phyloP scores from a whole-genome alignment of 176 grass and related monocot species.

The Hordeum marinum region DNA sequence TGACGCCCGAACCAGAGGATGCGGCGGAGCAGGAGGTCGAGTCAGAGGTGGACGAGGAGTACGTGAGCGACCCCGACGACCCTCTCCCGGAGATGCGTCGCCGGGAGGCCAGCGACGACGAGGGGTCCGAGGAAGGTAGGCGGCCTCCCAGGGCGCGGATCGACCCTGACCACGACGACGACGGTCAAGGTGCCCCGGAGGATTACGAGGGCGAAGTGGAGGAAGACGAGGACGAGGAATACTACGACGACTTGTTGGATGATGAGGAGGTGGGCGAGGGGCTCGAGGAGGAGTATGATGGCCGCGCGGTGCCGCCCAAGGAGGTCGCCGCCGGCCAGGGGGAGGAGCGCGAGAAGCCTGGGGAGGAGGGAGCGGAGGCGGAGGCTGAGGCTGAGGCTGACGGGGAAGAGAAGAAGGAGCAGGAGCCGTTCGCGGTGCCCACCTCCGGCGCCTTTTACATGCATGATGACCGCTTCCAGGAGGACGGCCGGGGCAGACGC shows the following conservation, averaged over 20 bases:
- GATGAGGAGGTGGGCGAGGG: slow-evolving; percentile 31
- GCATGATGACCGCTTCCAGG: slow-evolving; percentile 96
- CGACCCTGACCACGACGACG: slow-evolving; percentile 61
- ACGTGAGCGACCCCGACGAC: slow-evolving; percentile 90
- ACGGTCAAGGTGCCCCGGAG: slow-evolving; percentile 72
- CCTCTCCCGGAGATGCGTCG: slow-evolving; percentile 76
- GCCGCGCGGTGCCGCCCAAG: slow-evolving; percentile 6
- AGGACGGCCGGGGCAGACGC: slow-evolving; percentile 61
- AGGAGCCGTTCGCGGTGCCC: slow-evolving; percentile 85
- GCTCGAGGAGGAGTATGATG: slow-evolving; percentile 35
- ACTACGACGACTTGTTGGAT: slow-evolving; percentile 43
- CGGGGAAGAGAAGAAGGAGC: slow-evolving; percentile 73
- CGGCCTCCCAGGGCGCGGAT: slow-evolving; percentile 29
- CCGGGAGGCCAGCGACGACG: slow-evolving; percentile 82
- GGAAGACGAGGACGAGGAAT: slow-evolving; percentile 40
- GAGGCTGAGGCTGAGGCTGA: slow-evolving; percentile 18
- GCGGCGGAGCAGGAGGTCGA: slow-evolving; percentile 26
- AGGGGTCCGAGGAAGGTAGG: slow-evolving; percentile 62
- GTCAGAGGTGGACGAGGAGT: slow-evolving; percentile 37
- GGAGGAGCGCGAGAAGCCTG: slow-evolving; percentile 28
- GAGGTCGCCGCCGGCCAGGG: slow-evolving; percentile 1
- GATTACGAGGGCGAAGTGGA: slow-evolving; percentile 66
- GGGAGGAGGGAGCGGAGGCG: slow-evolving; percentile 14
- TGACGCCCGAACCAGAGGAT: slow-evolving; percentile 34
- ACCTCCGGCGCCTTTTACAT: slow-evolving; percentile 95